These are phyloP conservation scores for Metschnikowia gelsemii DNA, from an alignment of 805 yeast species.

Conservation along the genomic window DNA sequence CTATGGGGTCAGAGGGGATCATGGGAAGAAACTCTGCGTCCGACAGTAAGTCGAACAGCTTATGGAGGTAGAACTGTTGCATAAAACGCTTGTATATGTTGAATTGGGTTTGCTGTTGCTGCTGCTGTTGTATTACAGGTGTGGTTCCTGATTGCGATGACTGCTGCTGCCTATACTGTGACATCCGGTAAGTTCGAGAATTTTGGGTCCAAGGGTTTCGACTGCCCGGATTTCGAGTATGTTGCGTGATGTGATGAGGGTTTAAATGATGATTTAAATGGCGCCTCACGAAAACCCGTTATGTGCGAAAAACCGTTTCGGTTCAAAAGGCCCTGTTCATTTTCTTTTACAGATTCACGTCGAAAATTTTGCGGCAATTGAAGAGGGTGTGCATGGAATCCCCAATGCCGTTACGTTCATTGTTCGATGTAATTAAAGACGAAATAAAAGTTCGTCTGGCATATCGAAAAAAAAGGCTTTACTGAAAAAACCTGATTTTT, in stretches of 20 bases:
- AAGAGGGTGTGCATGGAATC: constrained; percentile 18
- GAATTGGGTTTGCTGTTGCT: constrained; percentile 26
- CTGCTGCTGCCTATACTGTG: constrained; percentile 11
- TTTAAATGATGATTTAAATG: no score
- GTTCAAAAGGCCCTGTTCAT: neutral
- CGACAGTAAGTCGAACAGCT: constrained; percentile 70
- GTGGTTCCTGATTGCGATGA: constrained; percentile 1
- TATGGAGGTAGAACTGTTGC: constrained; percentile 51
- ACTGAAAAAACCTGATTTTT: no score
- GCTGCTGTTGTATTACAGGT: constrained; percentile 13
- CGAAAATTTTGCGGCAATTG: constrained; percentile 26
- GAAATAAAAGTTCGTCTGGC: no score
- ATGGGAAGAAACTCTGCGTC: constrained; percentile 59
- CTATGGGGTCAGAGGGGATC: constrained; percentile 23
- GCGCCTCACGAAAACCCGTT: no score
- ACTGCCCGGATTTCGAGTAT: neutral
- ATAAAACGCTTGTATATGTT: constrained; percentile 32
- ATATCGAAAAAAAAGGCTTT: no score
- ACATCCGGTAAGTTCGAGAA: constrained; percentile 4
- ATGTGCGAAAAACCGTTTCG: neutral
- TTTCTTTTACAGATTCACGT: neutral
- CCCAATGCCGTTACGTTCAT: no score
- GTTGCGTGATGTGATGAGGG: neutral
- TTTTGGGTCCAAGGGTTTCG: neutral
- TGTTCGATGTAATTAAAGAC: no score